These are phyloP conservation scores for Paramecium octaurelia DNA, from an alignment of 73 alveolate species.

Conservation along the genomic window DNA sequence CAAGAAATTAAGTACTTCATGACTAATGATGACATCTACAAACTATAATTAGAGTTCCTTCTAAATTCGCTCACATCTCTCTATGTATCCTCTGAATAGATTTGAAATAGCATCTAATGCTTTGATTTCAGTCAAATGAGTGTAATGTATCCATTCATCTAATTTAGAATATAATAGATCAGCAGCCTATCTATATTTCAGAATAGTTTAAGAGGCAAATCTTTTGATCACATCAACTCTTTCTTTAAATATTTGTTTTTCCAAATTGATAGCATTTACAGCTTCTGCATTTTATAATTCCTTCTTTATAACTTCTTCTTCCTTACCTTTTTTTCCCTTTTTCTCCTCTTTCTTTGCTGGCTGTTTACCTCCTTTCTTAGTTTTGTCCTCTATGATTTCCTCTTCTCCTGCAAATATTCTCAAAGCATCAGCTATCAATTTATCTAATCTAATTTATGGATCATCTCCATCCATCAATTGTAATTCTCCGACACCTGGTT, in stretches of 20 bases:
- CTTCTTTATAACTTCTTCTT: conserved; percentile 79
- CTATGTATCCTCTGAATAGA: conserved; percentile 88
- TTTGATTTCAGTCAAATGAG: conserved; percentile 92
- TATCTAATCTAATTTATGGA: conserved; percentile 83
- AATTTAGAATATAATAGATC: conserved; percentile 81
- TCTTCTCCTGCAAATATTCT: conserved; percentile 82
- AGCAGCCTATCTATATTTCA: conserved; percentile 78
- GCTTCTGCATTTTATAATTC: conserved; percentile 80
- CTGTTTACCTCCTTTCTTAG: conserved; percentile 83
- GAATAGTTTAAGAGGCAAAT: conserved; percentile 83
- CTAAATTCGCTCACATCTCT: conserved; percentile 88
- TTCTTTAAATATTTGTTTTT: conserved; percentile 86
- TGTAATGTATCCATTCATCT: conserved; percentile 94
- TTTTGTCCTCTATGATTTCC: conserved; percentile 84
- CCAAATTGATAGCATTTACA: conserved; percentile 83
- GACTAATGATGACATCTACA: conserved; percentile 70
- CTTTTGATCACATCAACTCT: conserved; percentile 90
- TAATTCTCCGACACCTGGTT: conserved; percentile 50
- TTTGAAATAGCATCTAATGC: conserved; percentile 89
- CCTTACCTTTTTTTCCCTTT: conserved; percentile 84
- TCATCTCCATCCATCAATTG: conserved; percentile 79
- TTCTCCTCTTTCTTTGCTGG: conserved; percentile 79
- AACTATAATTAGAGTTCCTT: conserved; percentile 81
- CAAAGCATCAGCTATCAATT: conserved; percentile 81
- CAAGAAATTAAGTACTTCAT: conserved; percentile 32